Evolutionary conservation across 78 protist species (phyloP).

Genomic region (Corallochytrium limacisporum): DNA sequence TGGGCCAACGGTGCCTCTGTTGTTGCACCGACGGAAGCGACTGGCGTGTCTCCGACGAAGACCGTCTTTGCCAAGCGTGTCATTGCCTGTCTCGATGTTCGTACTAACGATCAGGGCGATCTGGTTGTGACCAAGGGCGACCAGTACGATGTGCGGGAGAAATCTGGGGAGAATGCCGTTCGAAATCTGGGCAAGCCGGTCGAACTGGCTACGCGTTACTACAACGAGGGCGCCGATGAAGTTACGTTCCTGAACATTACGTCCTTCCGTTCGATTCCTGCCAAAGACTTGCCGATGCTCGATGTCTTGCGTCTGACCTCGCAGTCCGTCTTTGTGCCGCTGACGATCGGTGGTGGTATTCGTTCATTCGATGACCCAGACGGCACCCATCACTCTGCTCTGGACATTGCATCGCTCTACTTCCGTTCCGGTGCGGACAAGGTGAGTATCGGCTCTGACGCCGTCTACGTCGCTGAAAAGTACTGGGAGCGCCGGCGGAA

Average conservation of each 20-base stretch:
- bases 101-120: conserved; percentile 62
- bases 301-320: conserved; percentile 35
- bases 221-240: conserved; percentile 61
- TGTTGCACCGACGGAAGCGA: no score
- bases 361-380: conserved; percentile 21
- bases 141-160: conserved; percentile 48
- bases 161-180: conserved; percentile 22
- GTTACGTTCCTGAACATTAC: conserved; percentile 47
- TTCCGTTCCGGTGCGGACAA: conserved; percentile 65
- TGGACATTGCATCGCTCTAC: conserved; percentile 51
- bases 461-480: conserved; percentile 16
- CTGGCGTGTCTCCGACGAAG: no score
- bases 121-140: conserved; percentile 66
- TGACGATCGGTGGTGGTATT: conserved; percentile 65
- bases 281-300: conserved; percentile 32
- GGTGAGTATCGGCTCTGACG: conserved; percentile 45
- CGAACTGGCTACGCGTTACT: conserved; percentile 40
- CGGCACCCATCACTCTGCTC: conserved; percentile 37
- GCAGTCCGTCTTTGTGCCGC: conserved; percentile 40
- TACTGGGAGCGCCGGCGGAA: no score
- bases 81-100: conserved; percentile 61
- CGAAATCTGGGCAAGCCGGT: conserved; percentile 68
- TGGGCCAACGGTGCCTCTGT: no score
- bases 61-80: conserved; percentile 3
- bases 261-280: conserved; percentile 28